phyloP scores from a whole-genome alignment of 257 asterid genomes.

The Cynanchum wilfordii region DNA sequence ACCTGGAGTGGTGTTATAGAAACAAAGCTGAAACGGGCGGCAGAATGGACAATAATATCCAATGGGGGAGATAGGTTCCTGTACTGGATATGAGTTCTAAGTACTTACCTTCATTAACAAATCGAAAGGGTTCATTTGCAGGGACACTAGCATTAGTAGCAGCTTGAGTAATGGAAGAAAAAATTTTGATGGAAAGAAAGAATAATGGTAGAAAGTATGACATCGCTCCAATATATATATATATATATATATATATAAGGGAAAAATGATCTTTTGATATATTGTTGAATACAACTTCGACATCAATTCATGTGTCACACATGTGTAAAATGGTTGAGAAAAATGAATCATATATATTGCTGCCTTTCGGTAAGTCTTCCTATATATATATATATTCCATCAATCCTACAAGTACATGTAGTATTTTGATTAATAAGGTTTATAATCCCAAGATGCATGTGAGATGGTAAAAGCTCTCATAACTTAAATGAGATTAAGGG shows the following conservation, averaged over 20 bases:
- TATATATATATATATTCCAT: no score
- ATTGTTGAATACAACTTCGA: background rate
- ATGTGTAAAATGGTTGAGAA: background rate
- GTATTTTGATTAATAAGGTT: no score
- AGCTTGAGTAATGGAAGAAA: slow-evolving; percentile 18
- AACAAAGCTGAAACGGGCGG: no score
- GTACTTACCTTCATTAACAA: slow-evolving; percentile 26
- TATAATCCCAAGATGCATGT: no score
- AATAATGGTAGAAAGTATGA: background rate
- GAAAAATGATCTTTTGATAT: no score
- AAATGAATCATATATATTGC: background rate
- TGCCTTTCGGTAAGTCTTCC: background rate
- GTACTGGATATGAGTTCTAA: slow-evolving; percentile 19
- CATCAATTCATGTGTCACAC: background rate
- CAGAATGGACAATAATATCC: no score
- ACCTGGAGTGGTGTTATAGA: no score
- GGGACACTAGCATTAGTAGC: slow-evolving; percentile 28
- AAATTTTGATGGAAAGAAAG: slow-evolving; percentile 1
- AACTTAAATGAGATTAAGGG: no score
- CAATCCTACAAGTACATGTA: no score
- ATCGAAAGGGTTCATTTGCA: slow-evolving; percentile 23
- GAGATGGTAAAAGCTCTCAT: no score
- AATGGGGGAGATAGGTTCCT: slow-evolving; percentile 20
- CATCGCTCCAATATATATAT: background rate
- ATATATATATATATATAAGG: no score